Percentiles rank a stretch among this genome's conserved stretches.
Evolutionary conservation across 2,329 filamentous ascomycete genomes (phyloP).

Genomic region (Hypomyces perniciosus): DNA sequence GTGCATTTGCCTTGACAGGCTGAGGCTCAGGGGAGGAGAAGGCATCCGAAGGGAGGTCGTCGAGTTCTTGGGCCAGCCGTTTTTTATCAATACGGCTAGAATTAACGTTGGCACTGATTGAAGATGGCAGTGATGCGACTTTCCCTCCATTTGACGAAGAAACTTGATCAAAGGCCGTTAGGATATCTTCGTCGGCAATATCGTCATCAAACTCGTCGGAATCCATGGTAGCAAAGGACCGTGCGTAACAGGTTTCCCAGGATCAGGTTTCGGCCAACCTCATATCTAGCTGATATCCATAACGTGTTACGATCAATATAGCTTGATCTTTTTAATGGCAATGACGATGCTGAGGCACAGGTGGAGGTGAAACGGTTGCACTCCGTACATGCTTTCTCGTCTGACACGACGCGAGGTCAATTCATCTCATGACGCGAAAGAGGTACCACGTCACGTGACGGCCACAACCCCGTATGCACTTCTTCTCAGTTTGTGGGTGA

Average conservation of each 20-base stretch:
- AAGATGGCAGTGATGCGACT: slow-evolving; percentile 1
- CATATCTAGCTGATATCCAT: not conserved
- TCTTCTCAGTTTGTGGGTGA: too few species aligned
- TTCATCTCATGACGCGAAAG: slow-evolving; percentile 23
- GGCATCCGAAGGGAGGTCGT: slow-evolving; percentile 58
- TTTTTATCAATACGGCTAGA: slow-evolving; percentile 6
- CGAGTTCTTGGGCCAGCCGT: slow-evolving; percentile 35
- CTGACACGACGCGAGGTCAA: slow-evolving; percentile 9
- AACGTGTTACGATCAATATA: too few species aligned
- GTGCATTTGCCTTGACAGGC: slow-evolving; percentile 13
- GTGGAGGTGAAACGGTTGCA: not conserved
- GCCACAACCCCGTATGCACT: not conserved
- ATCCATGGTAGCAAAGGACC: slow-evolving; percentile 35
- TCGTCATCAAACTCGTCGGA: slow-evolving; percentile 59
- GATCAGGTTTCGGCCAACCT: not conserved
- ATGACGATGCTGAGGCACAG: not conserved
- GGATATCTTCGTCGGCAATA: slow-evolving; percentile 60
- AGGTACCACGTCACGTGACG: slow-evolving; percentile 24
- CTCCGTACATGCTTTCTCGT: not conserved
- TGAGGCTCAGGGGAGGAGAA: slow-evolving; percentile 54
- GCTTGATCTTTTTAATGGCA: not conserved
- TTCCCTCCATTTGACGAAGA: slow-evolving; percentile 25
- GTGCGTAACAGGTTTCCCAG: not conserved
- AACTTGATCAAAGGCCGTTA: slow-evolving; percentile 52
- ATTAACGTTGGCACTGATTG: not conserved